Percentiles rank a stretch among this genome's conserved stretches.
phyloP scores from a whole-genome alignment of 2,329 filamentous ascomycete genomes.

The Neobulgaria alba region DNA sequence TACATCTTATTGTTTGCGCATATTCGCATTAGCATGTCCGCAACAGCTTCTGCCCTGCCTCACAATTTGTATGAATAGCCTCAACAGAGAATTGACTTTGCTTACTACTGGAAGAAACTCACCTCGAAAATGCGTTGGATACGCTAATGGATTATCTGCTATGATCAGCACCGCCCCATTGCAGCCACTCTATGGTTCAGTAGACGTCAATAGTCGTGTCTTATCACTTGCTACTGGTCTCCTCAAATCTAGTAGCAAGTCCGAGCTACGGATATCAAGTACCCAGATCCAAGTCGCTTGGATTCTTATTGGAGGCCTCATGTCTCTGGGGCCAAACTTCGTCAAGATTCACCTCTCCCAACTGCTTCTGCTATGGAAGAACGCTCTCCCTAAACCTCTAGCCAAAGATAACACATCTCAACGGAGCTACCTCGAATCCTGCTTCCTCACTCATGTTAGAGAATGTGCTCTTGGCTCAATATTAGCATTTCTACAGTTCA shows the following conservation, averaged over 20 bases:
- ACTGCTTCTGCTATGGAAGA: conserved; percentile 90
- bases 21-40: conserved; percentile 82
- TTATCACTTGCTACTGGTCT: conserved; percentile 85
- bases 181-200: conserved; percentile 85
- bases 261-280: conserved; percentile 81
- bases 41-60: conserved; percentile 86
- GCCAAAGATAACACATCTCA: conserved; percentile 83
- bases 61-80: conserved; percentile 93
- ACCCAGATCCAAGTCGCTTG: conserved; percentile 97
- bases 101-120: conserved; percentile 69
- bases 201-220: conserved; percentile 89
- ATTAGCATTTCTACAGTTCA: conserved; percentile 86
- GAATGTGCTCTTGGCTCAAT: conserved; percentile 92
- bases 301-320: conserved; percentile 92
- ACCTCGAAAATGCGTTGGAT: conserved; percentile 76
- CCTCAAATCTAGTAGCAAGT: conserved; percentile 85
- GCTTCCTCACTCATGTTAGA: conserved; percentile 86
- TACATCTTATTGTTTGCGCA: conserved; percentile 75
- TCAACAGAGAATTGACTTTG: conserved; percentile 76
- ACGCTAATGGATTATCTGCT: conserved; percentile 84
- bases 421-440: conserved; percentile 77
- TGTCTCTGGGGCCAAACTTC: conserved; percentile 95
- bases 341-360: conserved; percentile 98
- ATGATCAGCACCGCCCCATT: conserved; percentile 82
- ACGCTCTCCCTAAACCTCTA: conserved; percentile 89